Conservation (phyloP, 1,284 basidiomycete species). For the Leccinum solheimii region DNA sequence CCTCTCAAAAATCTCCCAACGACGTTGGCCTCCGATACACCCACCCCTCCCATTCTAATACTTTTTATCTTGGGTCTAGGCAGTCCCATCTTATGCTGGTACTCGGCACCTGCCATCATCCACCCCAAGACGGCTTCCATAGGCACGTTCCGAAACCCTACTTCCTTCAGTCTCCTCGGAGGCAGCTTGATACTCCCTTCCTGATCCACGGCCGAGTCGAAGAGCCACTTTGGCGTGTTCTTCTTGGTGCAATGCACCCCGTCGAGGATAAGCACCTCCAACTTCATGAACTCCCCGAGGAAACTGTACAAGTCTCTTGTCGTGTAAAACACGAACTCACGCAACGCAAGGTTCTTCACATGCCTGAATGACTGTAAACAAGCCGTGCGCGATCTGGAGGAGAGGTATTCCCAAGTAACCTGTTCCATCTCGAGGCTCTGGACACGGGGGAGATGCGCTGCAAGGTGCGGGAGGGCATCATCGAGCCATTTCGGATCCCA, state of each 20-base stretch:
- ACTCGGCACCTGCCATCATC: slow-evolving; percentile 24
- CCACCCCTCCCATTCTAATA: slow-evolving; percentile 33
- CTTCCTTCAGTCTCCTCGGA: slow-evolving; percentile 24
- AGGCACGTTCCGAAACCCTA: slow-evolving; percentile 27
- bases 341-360: slow-evolving; percentile 23
- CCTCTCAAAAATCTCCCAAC: slow-evolving; percentile 30
- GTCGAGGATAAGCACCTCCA: slow-evolving; percentile 33
- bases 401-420: slow-evolving; percentile 37
- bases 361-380: slow-evolving; percentile 30
- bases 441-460: slow-evolving; percentile 20
- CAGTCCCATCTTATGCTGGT: slow-evolving; percentile 10
- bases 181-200: slow-evolving; percentile 19
- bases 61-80: slow-evolving; percentile 19
- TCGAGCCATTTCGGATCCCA: slow-evolving; percentile 38
- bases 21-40: slow-evolving; percentile 25
- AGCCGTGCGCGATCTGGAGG: slow-evolving; percentile 26
- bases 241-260: slow-evolving; percentile 29
- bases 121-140: slow-evolving; percentile 31
- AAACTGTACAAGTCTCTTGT: slow-evolving; percentile 31
- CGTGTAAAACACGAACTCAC: slow-evolving; percentile 30
- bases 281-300: slow-evolving; percentile 28
- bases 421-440: slow-evolving; percentile 31
- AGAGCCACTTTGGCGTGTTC: slow-evolving; percentile 13
- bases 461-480: slow-evolving; percentile 29
- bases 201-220: slow-evolving; percentile 3